Evolutionary conservation across 2,329 filamentous ascomycete species (phyloP), one percentile per base, ranked within the genome.

Genomic region (Ampelomyces quisqualis): DNA sequence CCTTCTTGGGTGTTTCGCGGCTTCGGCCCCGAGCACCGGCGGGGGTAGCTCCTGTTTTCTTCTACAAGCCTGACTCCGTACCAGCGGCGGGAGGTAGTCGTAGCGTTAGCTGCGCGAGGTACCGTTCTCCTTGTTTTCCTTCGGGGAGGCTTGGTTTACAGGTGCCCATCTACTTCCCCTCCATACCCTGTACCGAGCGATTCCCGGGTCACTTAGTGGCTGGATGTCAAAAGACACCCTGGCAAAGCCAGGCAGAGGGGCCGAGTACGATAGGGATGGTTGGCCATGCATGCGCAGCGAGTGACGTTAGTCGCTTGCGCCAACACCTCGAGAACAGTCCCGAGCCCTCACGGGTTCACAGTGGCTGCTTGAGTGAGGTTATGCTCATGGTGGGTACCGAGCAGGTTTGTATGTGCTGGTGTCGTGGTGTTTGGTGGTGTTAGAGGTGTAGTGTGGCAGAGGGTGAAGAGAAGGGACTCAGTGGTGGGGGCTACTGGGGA

Each of bases 331-430:
- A n/a, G n/a, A 9, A 32, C 9, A 32, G 30, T 22, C 30, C 30
- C 7, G 30, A 22, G n/a, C n/a, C 11, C 30, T 32, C 30, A 32
- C 17, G 30, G 19, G 30, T n/a, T 32, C 30, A 32, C 14, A 32
- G 30, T 21, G 30, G 30, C 30, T 32, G 17, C 30, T 20, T 21
- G 19, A 24, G 7, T 27, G 22, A 6, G 34, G 22, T 34, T 24
- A 36, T 22, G 13, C 15, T 11, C 15, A 27, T 20, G 23, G 34
- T 26, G 22, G 13, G 22, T 27, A 27, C 28, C 23, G 22, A 26
- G 13, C 17, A 23, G 21, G 14, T 2, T 36, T 36, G 34, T 34
- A 36, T 36, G 34, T 36, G 34, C 15, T 36, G 34, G 15, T 36
- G 34, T 7, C 15, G 34, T 20, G 10, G 22, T 23, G 22, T 18